Evolutionary conservation across 2,329 filamentous ascomycete genomes (phyloP), one percentile per base, ranked within the genome.

Genomic region (Fusarium anthophilum): DNA sequence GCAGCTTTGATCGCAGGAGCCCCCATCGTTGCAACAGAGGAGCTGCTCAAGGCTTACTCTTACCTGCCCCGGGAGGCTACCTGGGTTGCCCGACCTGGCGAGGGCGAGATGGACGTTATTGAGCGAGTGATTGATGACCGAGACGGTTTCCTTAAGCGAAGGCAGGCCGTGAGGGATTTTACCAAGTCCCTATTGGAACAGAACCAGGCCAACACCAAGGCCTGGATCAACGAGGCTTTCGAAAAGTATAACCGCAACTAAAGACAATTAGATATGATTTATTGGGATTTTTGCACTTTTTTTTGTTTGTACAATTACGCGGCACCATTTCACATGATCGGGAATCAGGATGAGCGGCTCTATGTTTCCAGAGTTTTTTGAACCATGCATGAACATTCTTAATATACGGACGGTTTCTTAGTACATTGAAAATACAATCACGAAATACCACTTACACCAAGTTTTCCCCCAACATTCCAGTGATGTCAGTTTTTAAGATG

Each of bases 81-180:
- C 18, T 79, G 78, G 78, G 59, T 78, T 8, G 64, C 75, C 30
- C 60, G 74, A 41, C 54, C 66, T 3, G 77, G 73, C 6, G 78
- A 79, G 68, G 71, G 66, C 35, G 78, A 79, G 66, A 75, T 79
- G 70, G 78, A 79, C 48, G 69, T 71, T n/a, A 73, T 79, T 24
- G 65, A 73, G 73, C 60, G 78, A 24, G 72, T 77, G 9, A 73
- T 79, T 26, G 63, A 66, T 47, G 70, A 79, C 51, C 63, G 69
- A 28, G 75, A 70, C 1, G 77, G 70, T 12, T 79, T 69, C 37
- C 20, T 64, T 14, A 72, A 77, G 63, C 73, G 72, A 65, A 69
- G 75, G 62, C 44, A 74, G 22, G 57, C 71, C 6, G 64, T 76
- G 28, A 63, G 71, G 44, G 68, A 77, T 53, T n/a, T 70, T 8